Base-by-base conservation (phyloP, 768 basidiomycete species). In the Panaeolus papilionaceus region DNA sequence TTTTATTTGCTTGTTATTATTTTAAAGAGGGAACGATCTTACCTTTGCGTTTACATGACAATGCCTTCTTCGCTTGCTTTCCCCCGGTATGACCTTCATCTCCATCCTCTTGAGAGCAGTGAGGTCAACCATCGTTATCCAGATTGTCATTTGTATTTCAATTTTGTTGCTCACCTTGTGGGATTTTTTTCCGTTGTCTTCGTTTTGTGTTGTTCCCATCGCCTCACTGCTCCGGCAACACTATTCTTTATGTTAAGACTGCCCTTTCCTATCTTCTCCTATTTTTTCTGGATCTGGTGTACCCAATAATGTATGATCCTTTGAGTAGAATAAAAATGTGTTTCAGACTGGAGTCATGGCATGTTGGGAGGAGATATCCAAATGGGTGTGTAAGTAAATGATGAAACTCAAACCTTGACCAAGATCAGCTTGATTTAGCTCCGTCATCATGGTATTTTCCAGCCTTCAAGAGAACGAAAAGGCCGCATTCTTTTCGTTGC, bases 401-500 rank as follows among this genome's bases (percentile, higher is more conserved):
- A 58, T 28, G 26, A 28, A 37, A 58, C 9, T 58, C 54, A 58
- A 58, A 58, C 47, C 47, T 49, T 49, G 47, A 49, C 54, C 54
- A 58, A 33, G 7, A 58, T 58, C 54, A 58, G 54, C 33, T 58
- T 58, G 54, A 58, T 58, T 33, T 58, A 49, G 51, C n/a, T 14
- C 54, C 44, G 38, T 47, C 16, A 64, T 54, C 51, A 93, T 93
- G 92, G 90, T 90, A 47, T 94, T 94, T 73, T 75, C 91, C 65
- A 89, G 85, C 70, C 84, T 94, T 58, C 81, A 86, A 20, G 68
- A 78, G 63, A 79, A 88, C 70, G 93, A 94, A 77, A 94, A 94
- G 76, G 86, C 91, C 65, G 92, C 93, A 14, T 94, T 94, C 78
- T 94, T 94, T 74, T 83, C 85, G 38, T 84, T 94, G 26, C 81